Conservation (phyloP, 306 rosid genomes). For the Inga laurina region DNA sequence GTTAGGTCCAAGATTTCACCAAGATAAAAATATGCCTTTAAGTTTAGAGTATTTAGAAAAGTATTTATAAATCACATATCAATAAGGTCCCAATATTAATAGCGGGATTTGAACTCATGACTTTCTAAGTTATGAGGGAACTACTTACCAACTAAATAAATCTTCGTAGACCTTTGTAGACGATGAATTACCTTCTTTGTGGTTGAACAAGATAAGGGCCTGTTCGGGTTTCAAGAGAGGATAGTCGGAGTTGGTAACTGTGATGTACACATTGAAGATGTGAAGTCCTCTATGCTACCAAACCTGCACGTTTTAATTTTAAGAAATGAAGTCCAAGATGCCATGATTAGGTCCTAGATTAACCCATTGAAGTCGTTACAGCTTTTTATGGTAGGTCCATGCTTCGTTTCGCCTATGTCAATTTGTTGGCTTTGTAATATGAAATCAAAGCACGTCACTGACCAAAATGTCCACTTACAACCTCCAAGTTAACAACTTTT, state of each 20-base stretch:
- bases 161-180: rapidly evolving
- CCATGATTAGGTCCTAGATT: background rate
- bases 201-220: too few species aligned
- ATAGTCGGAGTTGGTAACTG: too few species aligned
- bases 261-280: too few species aligned
- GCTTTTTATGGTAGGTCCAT: background rate
- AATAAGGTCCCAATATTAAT: rapidly evolving
- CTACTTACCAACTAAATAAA: too few species aligned
- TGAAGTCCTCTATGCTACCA: background rate
- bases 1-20: rapidly evolving
- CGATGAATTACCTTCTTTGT: rapidly evolving
- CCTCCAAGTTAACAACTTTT: background rate
- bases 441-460: background rate
- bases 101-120: too few species aligned
- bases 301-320: background rate
- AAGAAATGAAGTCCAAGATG: background rate
- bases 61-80: too few species aligned
- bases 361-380: background rate
- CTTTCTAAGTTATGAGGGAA: too few species aligned
- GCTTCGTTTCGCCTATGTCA: background rate
- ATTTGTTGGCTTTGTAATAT: background rate
- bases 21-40: too few species aligned
- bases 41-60: too few species aligned
- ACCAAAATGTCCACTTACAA: background rate
- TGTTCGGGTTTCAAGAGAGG: background rate